A percentile compares a stretch with the other conserved stretches of the same genome.
phyloP scores from a whole-genome alignment of 2,329 filamentous ascomycete genomes.

The Aspergillus niger region DNA sequence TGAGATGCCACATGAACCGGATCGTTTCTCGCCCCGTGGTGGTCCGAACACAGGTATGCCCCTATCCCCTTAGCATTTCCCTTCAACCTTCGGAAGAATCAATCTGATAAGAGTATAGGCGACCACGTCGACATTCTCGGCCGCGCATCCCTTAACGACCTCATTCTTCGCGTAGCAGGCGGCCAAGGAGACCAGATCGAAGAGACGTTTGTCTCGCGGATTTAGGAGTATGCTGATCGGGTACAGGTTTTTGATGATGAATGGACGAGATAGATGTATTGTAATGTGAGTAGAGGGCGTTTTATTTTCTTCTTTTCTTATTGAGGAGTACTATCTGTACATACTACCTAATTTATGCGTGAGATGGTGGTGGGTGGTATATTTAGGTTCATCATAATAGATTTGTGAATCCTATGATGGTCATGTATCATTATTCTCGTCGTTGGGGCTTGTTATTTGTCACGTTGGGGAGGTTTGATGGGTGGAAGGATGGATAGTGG shows the following conservation, averaged over 20 bases:
- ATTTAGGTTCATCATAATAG: too few relatives aligned
- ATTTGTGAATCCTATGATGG: too few relatives aligned
- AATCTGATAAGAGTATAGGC: constrained; percentile 52
- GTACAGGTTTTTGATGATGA: constrained; percentile 77
- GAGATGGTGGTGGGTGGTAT: too few relatives aligned
- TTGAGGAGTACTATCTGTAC: neutral
- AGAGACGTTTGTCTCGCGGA: constrained; percentile 77
- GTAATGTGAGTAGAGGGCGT: neutral
- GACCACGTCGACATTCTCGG: constrained; percentile 98
- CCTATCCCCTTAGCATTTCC: neutral
- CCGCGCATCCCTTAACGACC: constrained; percentile 82
- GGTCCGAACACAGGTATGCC: constrained; percentile 63
- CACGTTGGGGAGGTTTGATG: too few relatives aligned
- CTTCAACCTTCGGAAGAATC: neutral
- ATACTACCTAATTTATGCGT: neutral
- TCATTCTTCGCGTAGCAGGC: constrained; percentile 82
- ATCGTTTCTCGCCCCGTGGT: constrained; percentile 80
- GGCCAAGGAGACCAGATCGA: constrained; percentile 79
- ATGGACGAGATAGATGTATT: constrained; percentile 22
- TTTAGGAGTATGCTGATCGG: constrained; percentile 76
- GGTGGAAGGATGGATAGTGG: too few relatives aligned
- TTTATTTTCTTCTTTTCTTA: neutral
- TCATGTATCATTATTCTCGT: too few relatives aligned
- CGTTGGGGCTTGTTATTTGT: too few relatives aligned
- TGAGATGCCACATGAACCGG: constrained; percentile 96